Percentiles rank a stretch among this genome's conserved stretches.
These are phyloP conservation scores for Ophiorrhiza pumila DNA, from an alignment of 257 asterid genomes.

Conservation along the genomic window DNA sequence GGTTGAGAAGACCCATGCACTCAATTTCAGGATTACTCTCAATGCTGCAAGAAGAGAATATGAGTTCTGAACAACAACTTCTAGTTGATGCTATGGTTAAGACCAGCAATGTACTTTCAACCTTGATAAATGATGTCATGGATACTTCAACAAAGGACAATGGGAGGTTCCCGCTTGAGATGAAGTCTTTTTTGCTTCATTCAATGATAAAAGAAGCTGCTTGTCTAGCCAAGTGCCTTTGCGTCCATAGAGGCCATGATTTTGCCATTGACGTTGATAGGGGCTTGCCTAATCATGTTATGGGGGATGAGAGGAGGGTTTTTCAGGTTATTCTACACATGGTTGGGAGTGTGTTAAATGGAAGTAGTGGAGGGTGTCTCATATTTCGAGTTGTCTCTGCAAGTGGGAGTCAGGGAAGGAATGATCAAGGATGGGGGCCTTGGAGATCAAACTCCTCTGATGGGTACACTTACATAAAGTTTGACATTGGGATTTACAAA, in stretches of 20 bases:
- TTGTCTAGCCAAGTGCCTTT: conserved; percentile 80
- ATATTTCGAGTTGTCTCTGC: conserved; percentile 49
- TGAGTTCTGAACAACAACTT: conserved; percentile 58
- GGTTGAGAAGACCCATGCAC: conserved; percentile 90
- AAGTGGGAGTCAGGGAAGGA: conserved; percentile 52
- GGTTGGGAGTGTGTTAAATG: conserved; percentile 69
- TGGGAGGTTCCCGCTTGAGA: conserved; percentile 59
- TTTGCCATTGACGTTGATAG: conserved; percentile 68
- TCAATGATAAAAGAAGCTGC: conserved; percentile 70
- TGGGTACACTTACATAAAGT: conserved; percentile 46
- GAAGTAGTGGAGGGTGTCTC: conserved; percentile 53
- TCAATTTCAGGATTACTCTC: conserved; percentile 77
- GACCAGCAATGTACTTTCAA: conserved; percentile 68
- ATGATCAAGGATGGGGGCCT: conserved; percentile 57
- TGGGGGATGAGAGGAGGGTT: conserved; percentile 91
- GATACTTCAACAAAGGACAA: conserved; percentile 59
- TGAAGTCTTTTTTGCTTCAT: conserved; percentile 60
- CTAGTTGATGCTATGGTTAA: conserved; percentile 66
- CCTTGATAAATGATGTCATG: conserved; percentile 68
- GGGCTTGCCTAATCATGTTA: conserved; percentile 64
- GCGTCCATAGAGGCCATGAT: conserved; percentile 52
- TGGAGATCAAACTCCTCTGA: conserved; percentile 59
- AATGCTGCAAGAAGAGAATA: conserved; percentile 59
- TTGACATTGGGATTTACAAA: conserved; percentile 56
- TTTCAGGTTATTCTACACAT: conserved; percentile 83